Base-by-base conservation (phyloP, 176 grass and related monocot genomes). In the Juncus effusus region DNA sequence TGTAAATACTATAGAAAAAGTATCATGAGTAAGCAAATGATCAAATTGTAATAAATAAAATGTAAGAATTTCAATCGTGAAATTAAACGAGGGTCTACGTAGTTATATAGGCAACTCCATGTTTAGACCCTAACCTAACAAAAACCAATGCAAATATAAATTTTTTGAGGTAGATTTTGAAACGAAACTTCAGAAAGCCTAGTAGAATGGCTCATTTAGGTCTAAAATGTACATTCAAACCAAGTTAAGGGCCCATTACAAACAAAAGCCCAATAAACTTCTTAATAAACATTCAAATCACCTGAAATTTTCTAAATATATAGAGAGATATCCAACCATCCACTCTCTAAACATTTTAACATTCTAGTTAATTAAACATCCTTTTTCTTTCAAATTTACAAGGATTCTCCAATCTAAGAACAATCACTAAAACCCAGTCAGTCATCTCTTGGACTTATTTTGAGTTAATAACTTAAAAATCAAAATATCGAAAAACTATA, bases 301-400 rank as follows among this genome's bases (percentile, higher is more conserved):
- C 38, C 54, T 57, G 57, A n/a, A 12, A 59, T 42, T 56, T 42
- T 47, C 16, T 71, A 28, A 71, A 71, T 28, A 28, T 28, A 71
- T 52, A 71, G 38, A 71, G 38, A 42, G 38, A 39, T 14, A 56
- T 45, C 53, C 39, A 57, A 47, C 36, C 13, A 42, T 52, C 19
- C 19, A n/a, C n/a, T 39, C 4, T 41, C 38, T 59, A 44, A 72
- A 13, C 68, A 47, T 59, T 44, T 59, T 40, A 59, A 8, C 14
- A 59, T 45, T 72, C 68, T 42, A 72, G 3, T 9, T 16, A 72
- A 6, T 15, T 16, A 19, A 13, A 2, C 19, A 40, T 58, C 54
- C 11, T 59, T 54, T 70, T 42, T 64, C 61, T 64, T 38, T 58
- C 15, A 72, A 47, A 72, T 72, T 59, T 72, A 72, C 68, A 72